These are phyloP conservation scores for Geotrichum cucujoidarum DNA, from an alignment of 1,139 yeast species.

Conservation along the genomic window DNA sequence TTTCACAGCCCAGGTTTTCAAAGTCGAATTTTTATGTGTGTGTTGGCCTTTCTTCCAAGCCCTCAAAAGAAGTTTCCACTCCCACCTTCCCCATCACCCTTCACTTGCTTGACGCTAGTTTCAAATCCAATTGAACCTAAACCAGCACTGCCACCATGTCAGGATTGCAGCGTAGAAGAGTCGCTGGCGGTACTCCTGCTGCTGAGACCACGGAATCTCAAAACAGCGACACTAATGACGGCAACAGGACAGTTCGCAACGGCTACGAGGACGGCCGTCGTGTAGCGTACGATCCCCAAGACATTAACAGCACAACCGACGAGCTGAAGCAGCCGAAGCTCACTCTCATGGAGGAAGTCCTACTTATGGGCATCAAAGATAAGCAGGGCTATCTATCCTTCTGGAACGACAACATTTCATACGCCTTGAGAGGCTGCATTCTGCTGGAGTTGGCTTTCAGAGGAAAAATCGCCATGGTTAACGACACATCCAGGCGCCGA, in stretches of 20 bases:
- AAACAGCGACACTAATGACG: neutral
- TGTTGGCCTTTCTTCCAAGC: neutral
- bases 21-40: neutral
- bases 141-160: slow-evolving; percentile 27
- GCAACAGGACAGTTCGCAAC: slow-evolving; percentile 6
- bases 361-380: slow-evolving; percentile 88
- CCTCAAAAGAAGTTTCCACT: neutral
- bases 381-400: slow-evolving; percentile 93
- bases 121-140: neutral
- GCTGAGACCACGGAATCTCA: slow-evolving; percentile 1
- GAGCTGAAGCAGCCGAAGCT: slow-evolving; percentile 58
- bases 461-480: slow-evolving; percentile 80
- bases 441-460: slow-evolving; percentile 87
- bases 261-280: slow-evolving; percentile 44
- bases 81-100: neutral
- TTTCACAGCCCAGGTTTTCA: neutral
- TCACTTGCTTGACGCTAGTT: neutral
- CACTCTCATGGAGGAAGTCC: slow-evolving; percentile 94
- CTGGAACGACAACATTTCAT: slow-evolving; percentile 97
- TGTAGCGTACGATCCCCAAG: slow-evolving; percentile 83
- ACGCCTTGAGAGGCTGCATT: slow-evolving; percentile 93
- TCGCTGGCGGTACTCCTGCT: slow-evolving; percentile 29
- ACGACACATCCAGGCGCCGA: slow-evolving; percentile 90
- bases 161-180: slow-evolving; percentile 48
- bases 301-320: slow-evolving; percentile 48